Evolutionary conservation across 805 yeast species (phyloP), one percentile per base, ranked within the genome.

Genomic region (Cyberlindnera maritima): DNA sequence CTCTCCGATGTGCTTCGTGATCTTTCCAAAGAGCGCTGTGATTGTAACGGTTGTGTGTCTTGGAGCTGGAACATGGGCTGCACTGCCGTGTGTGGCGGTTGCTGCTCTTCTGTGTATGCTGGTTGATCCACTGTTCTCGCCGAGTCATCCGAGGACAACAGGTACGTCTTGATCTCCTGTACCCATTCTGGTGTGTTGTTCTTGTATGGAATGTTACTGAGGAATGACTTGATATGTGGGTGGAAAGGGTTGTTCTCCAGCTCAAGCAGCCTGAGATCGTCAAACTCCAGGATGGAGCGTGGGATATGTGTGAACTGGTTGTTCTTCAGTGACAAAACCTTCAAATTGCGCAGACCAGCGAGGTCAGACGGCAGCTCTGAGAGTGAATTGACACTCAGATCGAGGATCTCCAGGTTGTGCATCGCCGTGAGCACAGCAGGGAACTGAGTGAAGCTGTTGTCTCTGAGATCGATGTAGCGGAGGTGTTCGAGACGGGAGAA

Each of bases 391-490:
- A 69, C 64, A 18, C 89, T 80, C 18, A 86, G 61, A 62, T 87
- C 92, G 36, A 87, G 63, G 43, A 81, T 80, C 56, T 84, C 91
- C 45, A 87, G 65, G 8, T 71, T 68, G 12, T 62, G 56, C 54
- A 70, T 61, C 32, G 62, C 61, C 21, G 62, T 48, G 48, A 79
- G 56, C 7, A 71, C 59, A 1, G 65, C 61, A 0, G 95, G 90
- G 38, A 87, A 72, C 39, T 66, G 70, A 3, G 69, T 54, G 43
- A 88, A 71, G 38, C 66, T 60, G 61, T 88, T 88, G 48, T 72
- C 69, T 59, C 86, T 85, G 39, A 88, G 64, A 61, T 87, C 92
- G 47, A 88, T 65, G 52, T 81, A 83, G 45, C 78, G 69, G 43
- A 86, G 64, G 37, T 69, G 65, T 13, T 70, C 55, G 48, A 85